These are phyloP conservation scores for Dendrocalamus sinicus DNA, from an alignment of 176 grass and related monocot species.

Conservation along the genomic window DNA sequence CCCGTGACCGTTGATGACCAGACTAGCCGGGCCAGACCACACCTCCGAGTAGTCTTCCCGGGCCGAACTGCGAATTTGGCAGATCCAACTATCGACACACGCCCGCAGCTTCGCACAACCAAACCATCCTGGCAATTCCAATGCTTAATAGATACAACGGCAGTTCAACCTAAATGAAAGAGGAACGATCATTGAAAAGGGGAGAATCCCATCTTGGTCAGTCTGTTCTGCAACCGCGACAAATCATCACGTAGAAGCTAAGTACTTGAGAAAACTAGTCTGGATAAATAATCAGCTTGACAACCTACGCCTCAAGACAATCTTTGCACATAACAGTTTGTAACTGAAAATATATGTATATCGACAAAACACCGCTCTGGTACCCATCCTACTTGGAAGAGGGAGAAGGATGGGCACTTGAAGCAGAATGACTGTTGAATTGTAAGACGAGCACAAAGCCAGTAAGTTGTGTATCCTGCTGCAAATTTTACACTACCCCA, in stretches of 20 bases:
- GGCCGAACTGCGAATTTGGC: neutral
- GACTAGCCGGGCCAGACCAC: neutral
- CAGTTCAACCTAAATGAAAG: neutral
- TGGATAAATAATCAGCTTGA: slow-evolving; percentile 33
- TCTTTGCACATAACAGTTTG: slow-evolving; percentile 35
- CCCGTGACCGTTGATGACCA: neutral
- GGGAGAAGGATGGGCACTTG: slow-evolving; percentile 21
- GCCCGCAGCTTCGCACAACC: neutral
- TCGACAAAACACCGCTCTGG: slow-evolving; percentile 30
- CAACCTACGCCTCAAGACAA: slow-evolving; percentile 29
- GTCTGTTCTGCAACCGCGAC: neutral
- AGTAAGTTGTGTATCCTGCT: slow-evolving; percentile 20
- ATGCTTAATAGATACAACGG: neutral
- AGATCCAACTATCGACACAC: neutral
- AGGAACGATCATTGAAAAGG: neutral
- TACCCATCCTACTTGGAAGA: slow-evolving; percentile 33
- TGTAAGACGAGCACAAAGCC: neutral
- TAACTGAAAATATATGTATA: neutral
- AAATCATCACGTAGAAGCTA: slow-evolving; percentile 1
- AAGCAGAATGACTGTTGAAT: neutral
- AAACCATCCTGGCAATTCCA: neutral
- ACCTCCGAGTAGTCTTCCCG: neutral
- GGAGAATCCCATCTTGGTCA: neutral
- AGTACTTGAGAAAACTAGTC: slow-evolving; percentile 17
- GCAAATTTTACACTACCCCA: slow-evolving; percentile 70